These are phyloP conservation scores for Passiflora organensis DNA, from an alignment of 345 rosid species.

Conservation along the genomic window DNA sequence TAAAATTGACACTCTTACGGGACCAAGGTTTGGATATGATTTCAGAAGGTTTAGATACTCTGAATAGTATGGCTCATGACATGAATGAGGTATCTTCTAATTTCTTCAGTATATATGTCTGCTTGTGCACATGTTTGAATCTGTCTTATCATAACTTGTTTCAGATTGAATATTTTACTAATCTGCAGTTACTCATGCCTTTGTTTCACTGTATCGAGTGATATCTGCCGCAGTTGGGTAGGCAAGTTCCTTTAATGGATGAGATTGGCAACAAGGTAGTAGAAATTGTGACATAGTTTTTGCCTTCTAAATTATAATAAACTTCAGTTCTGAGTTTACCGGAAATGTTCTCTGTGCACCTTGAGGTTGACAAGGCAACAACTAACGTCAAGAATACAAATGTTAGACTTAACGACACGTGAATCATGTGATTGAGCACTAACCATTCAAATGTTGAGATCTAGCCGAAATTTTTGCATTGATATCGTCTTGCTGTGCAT, in stretches of 20 bases:
- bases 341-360: constrained; percentile 9
- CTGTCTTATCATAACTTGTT: constrained; percentile 3
- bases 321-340: constrained; percentile 8
- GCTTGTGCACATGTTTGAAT: background rate
- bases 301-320: background rate
- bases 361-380: constrained; percentile 89
- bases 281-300: constrained; percentile 6
- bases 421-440: constrained; percentile 57
- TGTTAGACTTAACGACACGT: constrained; percentile 96
- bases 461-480: constrained; percentile 96
- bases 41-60: constrained; percentile 88
- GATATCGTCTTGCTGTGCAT: constrained; percentile 83
- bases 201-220: constrained; percentile 16
- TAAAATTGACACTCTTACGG: constrained; percentile 32
- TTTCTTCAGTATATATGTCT: background rate
- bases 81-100: constrained; percentile 80
- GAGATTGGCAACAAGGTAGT: constrained; percentile 91
- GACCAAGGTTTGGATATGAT: constrained; percentile 96
- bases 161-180: constrained; percentile 1
- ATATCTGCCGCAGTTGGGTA: constrained; percentile 70
- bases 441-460: constrained; percentile 52
- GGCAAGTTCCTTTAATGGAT: constrained; percentile 97
- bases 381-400: constrained; percentile 92
- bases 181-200: constrained; percentile 7
- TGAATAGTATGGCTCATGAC: constrained; percentile 94